A percentile compares a stretch with the other conserved stretches of the same genome.
These are phyloP conservation scores for Teratosphaeria nubilosa DNA, from an alignment of 2,329 filamentous ascomycete species.

Conservation along the genomic window DNA sequence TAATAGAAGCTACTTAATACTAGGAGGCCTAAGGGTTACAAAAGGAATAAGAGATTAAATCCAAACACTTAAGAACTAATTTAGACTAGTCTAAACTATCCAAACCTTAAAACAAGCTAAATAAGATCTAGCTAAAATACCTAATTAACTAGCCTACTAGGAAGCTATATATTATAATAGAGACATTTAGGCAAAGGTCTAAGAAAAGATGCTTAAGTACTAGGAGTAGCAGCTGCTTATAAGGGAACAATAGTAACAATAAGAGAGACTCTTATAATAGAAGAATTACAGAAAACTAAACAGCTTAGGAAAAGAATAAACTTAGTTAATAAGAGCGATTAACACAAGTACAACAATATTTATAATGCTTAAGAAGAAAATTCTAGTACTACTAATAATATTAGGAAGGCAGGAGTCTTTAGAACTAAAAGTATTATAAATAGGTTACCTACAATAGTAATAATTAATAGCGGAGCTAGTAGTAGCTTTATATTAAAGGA, in stretches of 20 bases:
- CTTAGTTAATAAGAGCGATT: not conserved
- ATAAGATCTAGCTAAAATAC: not conserved
- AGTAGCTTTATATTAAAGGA: no score
- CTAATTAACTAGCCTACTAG: not conserved
- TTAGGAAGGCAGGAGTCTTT: slow-evolving; percentile 5
- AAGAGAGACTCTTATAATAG: not conserved
- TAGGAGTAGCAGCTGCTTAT: not conserved
- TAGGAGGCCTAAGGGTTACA: slow-evolving; percentile 3
- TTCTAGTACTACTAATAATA: slow-evolving; percentile 9
- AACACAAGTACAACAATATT: not conserved
- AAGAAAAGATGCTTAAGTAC: not conserved
- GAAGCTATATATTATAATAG: not conserved
- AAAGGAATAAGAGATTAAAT: not conserved
- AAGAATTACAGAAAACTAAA: not conserved
- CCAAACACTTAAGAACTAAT: not conserved
- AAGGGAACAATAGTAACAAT: not conserved
- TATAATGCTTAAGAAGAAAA: slow-evolving; percentile 6
- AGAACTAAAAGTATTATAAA: no score
- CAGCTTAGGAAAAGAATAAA: not conserved
- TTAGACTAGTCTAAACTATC: not conserved
- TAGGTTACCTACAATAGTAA: no score
- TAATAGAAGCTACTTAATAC: slow-evolving; percentile 2
- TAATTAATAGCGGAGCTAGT: no score
- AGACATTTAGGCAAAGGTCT: not conserved
- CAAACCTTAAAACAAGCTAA: not conserved